These are phyloP conservation scores for Peronospora belbahrii DNA, from an alignment of 352 stramenopile genomes.

Conservation along the genomic window DNA sequence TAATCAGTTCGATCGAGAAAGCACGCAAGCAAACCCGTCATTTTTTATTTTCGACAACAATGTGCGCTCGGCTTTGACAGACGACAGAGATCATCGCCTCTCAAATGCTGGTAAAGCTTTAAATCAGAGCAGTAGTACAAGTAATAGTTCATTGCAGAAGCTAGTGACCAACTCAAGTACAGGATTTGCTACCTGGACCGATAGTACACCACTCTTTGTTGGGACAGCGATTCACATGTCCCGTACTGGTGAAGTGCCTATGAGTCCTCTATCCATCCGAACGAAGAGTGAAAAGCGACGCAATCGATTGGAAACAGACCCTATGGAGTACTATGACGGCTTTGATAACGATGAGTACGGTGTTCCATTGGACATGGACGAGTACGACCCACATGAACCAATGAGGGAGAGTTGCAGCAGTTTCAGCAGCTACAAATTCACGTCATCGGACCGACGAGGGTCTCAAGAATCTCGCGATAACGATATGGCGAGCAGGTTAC, in stretches of 20 bases:
- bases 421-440: slow-evolving; percentile 22
- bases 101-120: slow-evolving; percentile 29
- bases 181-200: neutral
- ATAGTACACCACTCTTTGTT: slow-evolving; percentile 25
- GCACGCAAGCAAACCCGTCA: slow-evolving; percentile 9
- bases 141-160: slow-evolving; percentile 25
- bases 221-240: slow-evolving; percentile 30
- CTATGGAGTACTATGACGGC: slow-evolving; percentile 56
- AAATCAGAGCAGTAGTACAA: slow-evolving; percentile 44
- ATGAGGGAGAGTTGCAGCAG: slow-evolving; percentile 19
- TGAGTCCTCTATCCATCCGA: slow-evolving; percentile 50
- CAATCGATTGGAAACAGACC: slow-evolving; percentile 51
- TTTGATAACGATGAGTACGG: slow-evolving; percentile 41
- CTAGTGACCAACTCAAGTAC: slow-evolving; percentile 11
- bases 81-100: slow-evolving; percentile 12
- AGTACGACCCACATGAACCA: slow-evolving; percentile 19
- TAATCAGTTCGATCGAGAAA: slow-evolving; percentile 17
- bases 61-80: slow-evolving; percentile 15
- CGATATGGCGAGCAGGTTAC: slow-evolving; percentile 48
- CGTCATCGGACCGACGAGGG: slow-evolving; percentile 23
- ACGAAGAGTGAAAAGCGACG: slow-evolving; percentile 32
- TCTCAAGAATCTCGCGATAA: slow-evolving; percentile 37
- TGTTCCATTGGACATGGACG: slow-evolving; percentile 33
- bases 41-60: slow-evolving; percentile 36
- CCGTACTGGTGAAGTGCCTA: slow-evolving; percentile 38